Conservation (phyloP, 495 filamentous ascomycete species). For the Lindgomyces ingoldianus region DNA sequence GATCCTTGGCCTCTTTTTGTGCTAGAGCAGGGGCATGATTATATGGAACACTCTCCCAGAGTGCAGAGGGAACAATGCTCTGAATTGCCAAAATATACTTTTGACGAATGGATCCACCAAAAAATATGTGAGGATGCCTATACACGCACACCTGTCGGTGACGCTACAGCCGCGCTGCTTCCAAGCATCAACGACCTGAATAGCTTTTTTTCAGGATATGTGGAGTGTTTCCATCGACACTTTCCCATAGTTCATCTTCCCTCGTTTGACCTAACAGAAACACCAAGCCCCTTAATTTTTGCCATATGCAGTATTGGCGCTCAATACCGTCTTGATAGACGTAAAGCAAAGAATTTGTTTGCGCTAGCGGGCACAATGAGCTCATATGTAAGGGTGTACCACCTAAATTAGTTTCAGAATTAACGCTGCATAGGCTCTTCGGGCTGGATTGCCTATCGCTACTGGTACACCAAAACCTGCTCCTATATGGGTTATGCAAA, state of each 20-base stretch:
- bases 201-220: constrained; percentile 9
- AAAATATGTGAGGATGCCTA: constrained; percentile 6
- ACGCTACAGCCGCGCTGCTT: neutral
- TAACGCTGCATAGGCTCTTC: neutral
- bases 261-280: constrained; percentile 6
- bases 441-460: constrained; percentile 5
- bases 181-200: constrained; percentile 8
- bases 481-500: constrained; percentile 19
- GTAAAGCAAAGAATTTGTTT: constrained; percentile 17
- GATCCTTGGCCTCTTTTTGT: neutral
- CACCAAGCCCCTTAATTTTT: constrained; percentile 14
- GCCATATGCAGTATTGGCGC: constrained; percentile 17
- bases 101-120: neutral
- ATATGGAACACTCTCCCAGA: neutral
- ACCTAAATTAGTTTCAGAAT: neutral
- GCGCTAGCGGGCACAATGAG: constrained; percentile 17
- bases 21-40: neutral
- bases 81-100: constrained; percentile 1
- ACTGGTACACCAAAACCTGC: constrained; percentile 5
- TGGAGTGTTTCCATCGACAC: constrained; percentile 15
- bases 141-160: neutral
- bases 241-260: constrained; percentile 14
- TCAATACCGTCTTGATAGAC: constrained; percentile 10
- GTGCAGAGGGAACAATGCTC: neutral
- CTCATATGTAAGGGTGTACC: neutral